A percentile compares a stretch with the other conserved stretches of the same genome.
phyloP scores from a whole-genome alignment of 306 rosid species.

The Morella rubra region DNA sequence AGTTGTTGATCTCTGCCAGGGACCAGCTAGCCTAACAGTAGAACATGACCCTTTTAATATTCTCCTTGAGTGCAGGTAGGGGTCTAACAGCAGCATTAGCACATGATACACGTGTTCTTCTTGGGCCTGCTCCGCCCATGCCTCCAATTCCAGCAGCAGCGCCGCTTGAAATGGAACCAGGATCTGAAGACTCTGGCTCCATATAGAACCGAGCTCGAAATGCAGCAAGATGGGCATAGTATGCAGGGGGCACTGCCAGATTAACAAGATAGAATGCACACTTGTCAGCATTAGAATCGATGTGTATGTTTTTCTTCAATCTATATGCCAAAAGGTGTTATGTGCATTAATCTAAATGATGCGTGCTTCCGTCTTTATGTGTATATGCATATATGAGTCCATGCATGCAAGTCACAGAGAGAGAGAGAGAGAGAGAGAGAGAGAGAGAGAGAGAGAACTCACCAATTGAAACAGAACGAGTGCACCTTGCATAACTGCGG shows the following conservation, averaged over 20 bases:
- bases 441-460: too few species aligned
- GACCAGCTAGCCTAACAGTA: conserved; percentile 51
- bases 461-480: conserved; percentile 95
- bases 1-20: background rate
- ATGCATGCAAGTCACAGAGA: too few species aligned
- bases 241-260: conserved; percentile 91
- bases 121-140: conserved; percentile 40
- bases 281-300: too few species aligned
- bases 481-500: conserved; percentile 92
- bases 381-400: too few species aligned
- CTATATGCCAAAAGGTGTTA: too few species aligned
- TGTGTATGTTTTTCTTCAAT: background rate
- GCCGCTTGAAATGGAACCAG: conserved; percentile 86
- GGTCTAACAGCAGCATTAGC: conserved; percentile 79
- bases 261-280: too few species aligned
- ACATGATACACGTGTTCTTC: conserved; percentile 65
- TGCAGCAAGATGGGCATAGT: conserved; percentile 93
- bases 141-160: conserved; percentile 66
- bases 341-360: background rate
- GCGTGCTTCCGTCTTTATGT: background rate
- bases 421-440: too few species aligned
- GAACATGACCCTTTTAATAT: conserved; percentile 91
- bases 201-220: conserved; percentile 89
- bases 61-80: conserved; percentile 78
- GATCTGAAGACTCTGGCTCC: conserved; percentile 90